A percentile compares a stretch with the other conserved stretches of the same genome.
Conservation (phyloP, 345 rosid species). For the Corchorus capsularis region DNA sequence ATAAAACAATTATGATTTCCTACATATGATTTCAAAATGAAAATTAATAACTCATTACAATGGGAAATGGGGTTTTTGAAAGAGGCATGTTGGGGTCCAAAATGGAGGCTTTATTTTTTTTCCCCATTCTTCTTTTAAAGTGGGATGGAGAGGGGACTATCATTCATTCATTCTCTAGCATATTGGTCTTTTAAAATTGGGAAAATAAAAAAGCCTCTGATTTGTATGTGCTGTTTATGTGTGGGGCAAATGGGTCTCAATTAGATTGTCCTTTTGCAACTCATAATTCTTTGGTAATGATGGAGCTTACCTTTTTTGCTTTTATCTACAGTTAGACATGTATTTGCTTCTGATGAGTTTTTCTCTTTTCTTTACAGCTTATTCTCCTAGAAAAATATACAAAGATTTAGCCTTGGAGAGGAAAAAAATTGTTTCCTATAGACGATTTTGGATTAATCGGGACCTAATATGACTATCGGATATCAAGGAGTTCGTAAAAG, state of each 20-base stretch:
- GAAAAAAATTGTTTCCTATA: not conserved
- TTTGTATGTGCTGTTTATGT: conserved; percentile 42
- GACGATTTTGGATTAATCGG: too few relatives aligned
- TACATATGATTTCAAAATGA: too few relatives aligned
- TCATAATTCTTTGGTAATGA: conserved; percentile 58
- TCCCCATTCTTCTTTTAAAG: conserved; percentile 32
- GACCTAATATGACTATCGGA: too few relatives aligned
- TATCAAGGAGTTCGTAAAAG: too few relatives aligned
- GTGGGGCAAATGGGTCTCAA: conserved; percentile 66
- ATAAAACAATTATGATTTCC: too few relatives aligned
- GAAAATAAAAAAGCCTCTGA: conserved; percentile 45
- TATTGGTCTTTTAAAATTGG: conserved; percentile 26
- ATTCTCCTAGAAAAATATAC: conserved; percentile 22
- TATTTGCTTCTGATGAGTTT: conserved; percentile 8
- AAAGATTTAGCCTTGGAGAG: not conserved
- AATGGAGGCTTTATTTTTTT: conserved; percentile 42
- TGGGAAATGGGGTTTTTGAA: conserved; percentile 35
- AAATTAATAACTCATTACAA: not conserved
- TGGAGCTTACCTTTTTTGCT: conserved; percentile 27
- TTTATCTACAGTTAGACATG: conserved; percentile 21
- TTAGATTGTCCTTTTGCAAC: conserved; percentile 61
- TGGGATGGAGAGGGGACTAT: conserved; percentile 18
- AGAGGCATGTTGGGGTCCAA: conserved; percentile 64
- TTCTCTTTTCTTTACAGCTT: conserved; percentile 17
- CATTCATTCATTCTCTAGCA: conserved; percentile 15